Evolutionary conservation across 2,329 filamentous ascomycete genomes (phyloP), one percentile per base, ranked within the genome.

Genomic region (Cadophora luteo-olivacea): DNA sequence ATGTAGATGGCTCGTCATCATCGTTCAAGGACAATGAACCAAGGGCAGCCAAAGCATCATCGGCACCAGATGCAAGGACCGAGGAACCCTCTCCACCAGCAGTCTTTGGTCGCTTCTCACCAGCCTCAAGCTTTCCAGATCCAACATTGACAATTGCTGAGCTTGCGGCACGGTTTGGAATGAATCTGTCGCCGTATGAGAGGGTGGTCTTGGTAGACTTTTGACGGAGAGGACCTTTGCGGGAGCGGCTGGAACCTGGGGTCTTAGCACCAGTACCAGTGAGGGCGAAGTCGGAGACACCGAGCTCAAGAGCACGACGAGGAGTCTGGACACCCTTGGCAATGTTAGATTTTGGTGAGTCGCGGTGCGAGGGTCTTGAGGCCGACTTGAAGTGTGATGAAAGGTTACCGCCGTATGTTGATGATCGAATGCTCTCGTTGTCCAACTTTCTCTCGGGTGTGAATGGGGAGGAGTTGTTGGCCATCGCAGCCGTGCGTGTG

Each of bases 261-360:
- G 87, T 89, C 79, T 91, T 89, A 73, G 84, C 84, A 68, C 93
- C 93, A 65, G 94, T 97, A 72, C 94, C 94, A 64, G 92, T 93
- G 76, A 99, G 85, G 22, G 92, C 89, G 85, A 95, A 98, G 79
- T 99, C 94, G 51, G 94, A 97, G 41, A 97, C 90, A 73, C 93
- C 94, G 51, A 97, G 87, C 81, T 98, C 95, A 49, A 98, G 87
- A 58, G 85, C 87, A 80, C 92, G 93, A 77, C 92, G 92, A 24
- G 95, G 94, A 54, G 93, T 94, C 68, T 90, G 86, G 67, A 88
- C 87, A 52, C 83, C 83, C 72, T 89, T 89, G 73, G 92, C 92
- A 80, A 97, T 97, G 85, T 97, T 98, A 69, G 94, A 97, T 85
- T 98, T 98, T 79, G 94, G 94, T 2, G 95, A 97, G 79, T 96